phyloP scores from a whole-genome alignment of 225 moss, liverwort and hornwort genomes.

The Neckera pumila region DNA sequence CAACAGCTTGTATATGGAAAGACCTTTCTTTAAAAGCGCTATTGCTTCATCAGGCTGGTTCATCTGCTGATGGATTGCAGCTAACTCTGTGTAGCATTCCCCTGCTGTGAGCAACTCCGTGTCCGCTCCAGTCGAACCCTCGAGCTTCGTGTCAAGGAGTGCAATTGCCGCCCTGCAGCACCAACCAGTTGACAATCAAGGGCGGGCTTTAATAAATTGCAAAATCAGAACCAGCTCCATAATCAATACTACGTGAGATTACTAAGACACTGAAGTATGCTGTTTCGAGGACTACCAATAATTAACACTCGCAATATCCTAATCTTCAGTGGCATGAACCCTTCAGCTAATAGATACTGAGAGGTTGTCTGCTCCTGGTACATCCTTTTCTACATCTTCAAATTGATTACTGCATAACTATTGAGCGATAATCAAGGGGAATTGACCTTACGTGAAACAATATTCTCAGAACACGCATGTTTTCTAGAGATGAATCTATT shows the following conservation, averaged over 20 bases:
- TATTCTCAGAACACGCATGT: neutral
- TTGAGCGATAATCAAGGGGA: neutral
- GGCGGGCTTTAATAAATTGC: neutral
- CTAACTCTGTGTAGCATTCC: slow-evolving; percentile 85
- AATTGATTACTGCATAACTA: neutral
- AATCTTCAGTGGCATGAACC: neutral
- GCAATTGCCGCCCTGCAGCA: slow-evolving; percentile 36
- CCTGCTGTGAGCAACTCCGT: slow-evolving; percentile 61
- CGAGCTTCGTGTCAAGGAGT: slow-evolving; percentile 43
- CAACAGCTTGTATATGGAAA: slow-evolving; percentile 58
- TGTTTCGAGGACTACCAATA: neutral
- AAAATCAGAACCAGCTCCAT: neutral
- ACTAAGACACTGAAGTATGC: neutral
- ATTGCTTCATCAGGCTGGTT: slow-evolving; percentile 61
- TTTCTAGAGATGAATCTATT: too few species aligned
- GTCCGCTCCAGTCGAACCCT: slow-evolving; percentile 13
- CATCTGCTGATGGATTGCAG: slow-evolving; percentile 69
- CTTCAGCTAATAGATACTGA: neutral
- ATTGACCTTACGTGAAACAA: neutral
- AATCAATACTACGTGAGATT: neutral
- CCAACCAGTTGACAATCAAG: neutral
- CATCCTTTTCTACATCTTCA: neutral
- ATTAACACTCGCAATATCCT: neutral
- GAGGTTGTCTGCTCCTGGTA: neutral
- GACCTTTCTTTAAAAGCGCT: slow-evolving; percentile 50